Base-by-base conservation (phyloP, 148 eudicot genomes). In the Chenopodium formosanum region DNA sequence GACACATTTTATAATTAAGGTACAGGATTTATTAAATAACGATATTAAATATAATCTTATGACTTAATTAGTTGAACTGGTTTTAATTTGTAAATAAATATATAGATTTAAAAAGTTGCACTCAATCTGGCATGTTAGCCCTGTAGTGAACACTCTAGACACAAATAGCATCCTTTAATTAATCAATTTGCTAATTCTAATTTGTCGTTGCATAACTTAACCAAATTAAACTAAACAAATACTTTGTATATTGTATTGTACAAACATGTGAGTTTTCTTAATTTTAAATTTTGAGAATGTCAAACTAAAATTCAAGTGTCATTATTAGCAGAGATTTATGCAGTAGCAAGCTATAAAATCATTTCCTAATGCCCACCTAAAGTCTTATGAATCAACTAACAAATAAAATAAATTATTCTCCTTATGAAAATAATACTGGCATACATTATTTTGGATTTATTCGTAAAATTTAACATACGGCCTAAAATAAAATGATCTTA, bases 51-150 rank as follows among this genome's bases (percentile, higher is more conserved):
- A 27, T 66, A 66, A 27, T 29, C 29, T 27, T 66, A 31, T 31
- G 7, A 22, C 65, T 62, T 68, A 31, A 68, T 68, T 5, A 68
- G 70, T 16, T 66, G 19, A 67, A 63, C 48, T 37, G 70, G 13
- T 46, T 65, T 2, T 48, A 1, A 46, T 32, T 37, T 71, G 17
- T 19, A 22, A 69, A 70, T 17, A 4, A 4, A 17, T 10, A 53
- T 3, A 53, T 52, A 53, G 16, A 11, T 20, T 76, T 58, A 58
- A 34, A 0, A 46, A 40, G 12, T 47, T 16, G 47, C 22, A 60
- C 70, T 14, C 78, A 47, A 83, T 62, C 80, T 78, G 85, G 68
- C 85, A 83, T 83, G 79, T 80, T 80, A 80, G 73, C 77, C 23
- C n/a, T 22, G 78, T 75, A 77, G 56, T 47, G 29, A 84, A 71